Percentiles rank a stretch among this genome's conserved stretches.
phyloP scores from a whole-genome alignment of 306 rosid species.

The Prunus mira region DNA sequence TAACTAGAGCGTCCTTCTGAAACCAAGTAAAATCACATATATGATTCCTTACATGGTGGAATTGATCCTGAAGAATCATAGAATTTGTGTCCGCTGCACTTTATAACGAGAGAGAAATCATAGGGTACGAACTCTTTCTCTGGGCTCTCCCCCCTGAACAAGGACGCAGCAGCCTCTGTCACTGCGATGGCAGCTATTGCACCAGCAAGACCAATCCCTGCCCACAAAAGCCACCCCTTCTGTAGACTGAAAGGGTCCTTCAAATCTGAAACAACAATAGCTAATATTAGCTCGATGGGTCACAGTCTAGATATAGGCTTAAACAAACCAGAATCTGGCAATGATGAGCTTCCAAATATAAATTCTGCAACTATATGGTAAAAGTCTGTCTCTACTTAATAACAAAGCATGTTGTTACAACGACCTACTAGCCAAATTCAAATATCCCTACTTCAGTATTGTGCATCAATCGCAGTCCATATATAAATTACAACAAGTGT shows the following conservation, averaged over 20 bases:
- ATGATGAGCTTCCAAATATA: not conserved
- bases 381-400: not conserved
- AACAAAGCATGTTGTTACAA: no score
- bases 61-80: not conserved
- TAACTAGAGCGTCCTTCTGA: conserved; percentile 93
- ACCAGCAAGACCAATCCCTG: conserved; percentile 80
- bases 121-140: conserved; percentile 48
- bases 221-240: conserved; percentile 98
- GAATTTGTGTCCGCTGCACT: not conserved
- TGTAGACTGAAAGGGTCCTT: conserved; percentile 74
- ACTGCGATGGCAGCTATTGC: conserved; percentile 67
- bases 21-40: conserved; percentile 34
- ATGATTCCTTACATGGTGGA: conserved; percentile 3
- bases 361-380: not conserved
- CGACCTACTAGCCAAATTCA: no score
- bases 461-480: not conserved
- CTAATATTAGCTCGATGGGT: conserved; percentile 14
- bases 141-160: conserved; percentile 66
- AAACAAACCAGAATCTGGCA: conserved; percentile 10
- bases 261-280: conserved; percentile 53
- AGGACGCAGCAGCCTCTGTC: conserved; percentile 65
- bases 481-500: not conserved
- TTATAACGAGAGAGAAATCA: not conserved
- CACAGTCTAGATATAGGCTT: conserved; percentile 14
- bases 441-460: no score